A percentile compares a stretch with the other conserved stretches of the same genome.
These are phyloP conservation scores for Themeda triandra DNA, from an alignment of 176 grass and related monocot genomes.

Conservation along the genomic window DNA sequence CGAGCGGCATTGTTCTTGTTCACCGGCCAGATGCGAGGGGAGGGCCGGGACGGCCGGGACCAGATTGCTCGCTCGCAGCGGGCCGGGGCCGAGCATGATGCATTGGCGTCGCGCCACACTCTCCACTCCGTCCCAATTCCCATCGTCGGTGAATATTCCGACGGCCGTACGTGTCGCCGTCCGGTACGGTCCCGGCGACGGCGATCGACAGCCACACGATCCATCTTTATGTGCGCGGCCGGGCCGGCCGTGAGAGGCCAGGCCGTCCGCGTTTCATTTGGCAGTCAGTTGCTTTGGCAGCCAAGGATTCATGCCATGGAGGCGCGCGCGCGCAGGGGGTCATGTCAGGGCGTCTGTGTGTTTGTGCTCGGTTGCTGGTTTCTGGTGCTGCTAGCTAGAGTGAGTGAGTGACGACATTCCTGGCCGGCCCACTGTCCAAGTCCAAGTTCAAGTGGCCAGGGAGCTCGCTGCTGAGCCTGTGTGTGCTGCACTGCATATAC, in stretches of 20 bases:
- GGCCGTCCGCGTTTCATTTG: background rate
- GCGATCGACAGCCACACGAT: conserved; percentile 32
- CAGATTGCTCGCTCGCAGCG: background rate
- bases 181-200: background rate
- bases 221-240: background rate
- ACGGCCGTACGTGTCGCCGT: background rate
- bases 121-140: background rate
- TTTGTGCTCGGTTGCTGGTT: no score
- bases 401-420: no score
- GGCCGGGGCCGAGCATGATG: background rate
- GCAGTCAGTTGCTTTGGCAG: background rate
- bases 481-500: no score
- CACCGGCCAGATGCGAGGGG: no score
- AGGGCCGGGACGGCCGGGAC: background rate
- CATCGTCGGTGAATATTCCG: conserved; percentile 20
- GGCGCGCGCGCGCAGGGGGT: no score
- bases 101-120: background rate
- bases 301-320: background rate
- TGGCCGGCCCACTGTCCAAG: background rate
- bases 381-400: no score
- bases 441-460: background rate
- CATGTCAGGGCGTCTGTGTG: no score
- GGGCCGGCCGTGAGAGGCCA: background rate
- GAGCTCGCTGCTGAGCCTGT: no score
- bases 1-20: background rate